Evolutionary conservation across 208 protist genomes (phyloP).

Genomic region (Leishmania gerbilli): DNA sequence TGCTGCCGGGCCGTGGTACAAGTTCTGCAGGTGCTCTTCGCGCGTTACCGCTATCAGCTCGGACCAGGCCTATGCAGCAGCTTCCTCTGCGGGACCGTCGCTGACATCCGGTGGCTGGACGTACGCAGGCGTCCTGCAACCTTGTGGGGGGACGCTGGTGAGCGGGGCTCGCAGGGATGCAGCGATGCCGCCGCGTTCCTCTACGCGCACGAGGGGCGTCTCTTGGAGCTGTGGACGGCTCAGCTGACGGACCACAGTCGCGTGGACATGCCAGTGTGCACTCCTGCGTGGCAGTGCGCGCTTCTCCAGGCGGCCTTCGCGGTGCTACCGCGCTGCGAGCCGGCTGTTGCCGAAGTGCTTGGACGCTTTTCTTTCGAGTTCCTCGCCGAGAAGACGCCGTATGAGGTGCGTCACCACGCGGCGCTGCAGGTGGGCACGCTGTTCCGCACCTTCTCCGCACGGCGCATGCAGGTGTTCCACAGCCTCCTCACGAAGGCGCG

Average conservation of each 20-base stretch:
- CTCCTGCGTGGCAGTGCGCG: slow-evolving; percentile 28
- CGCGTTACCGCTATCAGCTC: slow-evolving; percentile 19
- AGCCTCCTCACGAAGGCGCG: slow-evolving; percentile 58
- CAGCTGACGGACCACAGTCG: slow-evolving; percentile 28
- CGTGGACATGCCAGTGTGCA: slow-evolving; percentile 32
- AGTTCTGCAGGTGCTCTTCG: slow-evolving; percentile 34
- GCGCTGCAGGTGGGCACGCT: slow-evolving; percentile 54
- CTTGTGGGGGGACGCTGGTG: neutral
- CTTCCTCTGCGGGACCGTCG: slow-evolving; percentile 12
- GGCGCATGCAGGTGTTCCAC: slow-evolving; percentile 47
- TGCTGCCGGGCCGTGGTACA: slow-evolving; percentile 26
- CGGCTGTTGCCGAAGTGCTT: slow-evolving; percentile 50
- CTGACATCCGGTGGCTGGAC: slow-evolving; percentile 3
- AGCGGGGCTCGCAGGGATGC: neutral
- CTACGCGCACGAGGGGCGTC: slow-evolving; percentile 28
- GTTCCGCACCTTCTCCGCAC: slow-evolving; percentile 49
- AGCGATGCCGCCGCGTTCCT: slow-evolving; percentile 27
- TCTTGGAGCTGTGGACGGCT: slow-evolving; percentile 29
- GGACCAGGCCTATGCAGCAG: slow-evolving; percentile 19
- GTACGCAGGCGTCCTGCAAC: neutral
- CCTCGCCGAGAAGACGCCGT: slow-evolving; percentile 44
- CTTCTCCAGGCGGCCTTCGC: slow-evolving; percentile 29
- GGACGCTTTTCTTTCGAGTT: slow-evolving; percentile 72
- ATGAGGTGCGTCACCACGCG: slow-evolving; percentile 54
- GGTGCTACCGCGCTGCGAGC: slow-evolving; percentile 45